Base-by-base conservation (phyloP, 768 basidiomycete genomes). In the Lactifluus pinguis region DNA sequence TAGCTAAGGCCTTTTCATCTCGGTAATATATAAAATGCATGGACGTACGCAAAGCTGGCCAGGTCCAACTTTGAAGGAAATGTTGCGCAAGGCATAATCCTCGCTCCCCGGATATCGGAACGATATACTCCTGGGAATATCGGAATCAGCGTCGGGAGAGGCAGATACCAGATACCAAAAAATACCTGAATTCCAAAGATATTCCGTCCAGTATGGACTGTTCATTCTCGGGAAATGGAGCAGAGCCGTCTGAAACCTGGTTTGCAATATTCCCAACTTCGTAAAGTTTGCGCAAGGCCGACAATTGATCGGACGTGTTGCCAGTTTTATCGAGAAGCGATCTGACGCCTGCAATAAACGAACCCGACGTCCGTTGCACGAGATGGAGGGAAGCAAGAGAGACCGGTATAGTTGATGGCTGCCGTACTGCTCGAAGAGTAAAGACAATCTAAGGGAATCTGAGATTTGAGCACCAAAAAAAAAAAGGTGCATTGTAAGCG, bases 31-130 rank as follows among this genome's bases (percentile, higher is more conserved):
- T 13, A 17, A 5, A 14, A 34, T 41, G 47, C 55, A 36, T 13
- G 72, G 44, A 48, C 84, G 32, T 71, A 89, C 88, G 68, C 89
- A 90, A 49, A 92, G 80, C 60, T 89, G 86, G 0, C 89, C 89
- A 47, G 76, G 76, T 36, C 74, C 73, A 21, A 92, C 80, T 68
- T 78, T 88, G 73, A 91, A 92, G 1, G 85, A 89, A 17, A 86
- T 77, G 49, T 84, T 74, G 5, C 71, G 74, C 32, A 92, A 70
- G 0, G 87, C 89, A 59, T 79, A 76, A 69, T 50, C 68, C 53
- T 68, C 78, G 64, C 71, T 73, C 68, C 68, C 80, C 0, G 87
- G 84, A 67, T 92, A 91, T 45, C 70, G 76, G 73, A 90, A 91
- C 6, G 81, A 85, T 8, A 92, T 89, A 61, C 86, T 79, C 69